Base-by-base conservation (phyloP, 2,329 filamentous ascomycete genomes). In the Exophiala sp. region DNA sequence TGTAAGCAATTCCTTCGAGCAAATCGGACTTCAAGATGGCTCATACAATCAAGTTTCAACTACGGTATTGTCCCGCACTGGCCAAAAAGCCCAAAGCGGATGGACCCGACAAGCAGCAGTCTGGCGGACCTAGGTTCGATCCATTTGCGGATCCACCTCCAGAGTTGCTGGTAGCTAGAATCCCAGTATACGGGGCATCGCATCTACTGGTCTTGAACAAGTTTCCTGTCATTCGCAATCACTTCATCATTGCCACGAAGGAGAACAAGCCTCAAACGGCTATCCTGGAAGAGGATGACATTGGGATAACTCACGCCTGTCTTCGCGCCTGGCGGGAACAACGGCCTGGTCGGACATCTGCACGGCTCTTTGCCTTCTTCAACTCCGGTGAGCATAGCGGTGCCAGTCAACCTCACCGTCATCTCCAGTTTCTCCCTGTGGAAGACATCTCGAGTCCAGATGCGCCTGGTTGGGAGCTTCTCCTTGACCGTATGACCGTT, bases 221-320 rank as follows among this genome's bases (percentile, higher is more conserved):
- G 56, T 75, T 66, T 53, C 72, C 72, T 7, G 68, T 75, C 3
- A 75, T 75, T 11, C 64, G 65, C 5, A 68, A 73, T 46, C 72
- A 75, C 56, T 74, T 74, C 58, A 74, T 75, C 41, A 65, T 75
- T 39, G 68, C 71, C n/a, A 75, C 72, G 2, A 70, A 64, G 35
- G 58, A 55, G 7, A 73, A 66, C 62, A 68, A 68, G 38, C 56
- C 65, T 4, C 72, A 74, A 59, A 71, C 69, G 1, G 65, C 70
- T 55, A 50, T 74, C 0, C 58, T 75, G 5, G 71, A 72, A 22
- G 63, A 62, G 48, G 63, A 65, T 1, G 72, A 75, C 55, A 59
- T 75, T 34, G 64, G 64, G 21, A 63, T 66, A 29, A 64, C 70
- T 14, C 68, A 69, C 56, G 63, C 66, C 11, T 73, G 70, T 52